A percentile compares a stretch with the other conserved stretches of the same genome.
These are phyloP conservation scores for Hibiscus syriacus DNA, from an alignment of 345 rosid genomes.

Conservation along the genomic window DNA sequence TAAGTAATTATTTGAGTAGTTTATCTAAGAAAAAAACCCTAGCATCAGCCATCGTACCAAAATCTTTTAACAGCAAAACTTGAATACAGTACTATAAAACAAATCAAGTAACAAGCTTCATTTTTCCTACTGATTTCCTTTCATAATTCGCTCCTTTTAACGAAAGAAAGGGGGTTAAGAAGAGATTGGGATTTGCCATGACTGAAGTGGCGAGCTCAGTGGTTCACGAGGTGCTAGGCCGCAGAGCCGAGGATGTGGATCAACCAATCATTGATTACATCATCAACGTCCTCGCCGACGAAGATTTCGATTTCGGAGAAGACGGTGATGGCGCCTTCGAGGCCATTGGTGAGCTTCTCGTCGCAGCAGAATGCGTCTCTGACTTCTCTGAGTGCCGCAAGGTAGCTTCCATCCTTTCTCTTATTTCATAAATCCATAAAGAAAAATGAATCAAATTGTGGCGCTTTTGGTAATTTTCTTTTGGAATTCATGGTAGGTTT, in stretches of 20 bases:
- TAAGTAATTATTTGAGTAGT: too few species aligned
- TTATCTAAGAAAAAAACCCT: not conserved
- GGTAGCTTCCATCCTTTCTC: slow-evolving; percentile 28
- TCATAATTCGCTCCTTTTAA: not conserved
- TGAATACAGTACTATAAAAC: not conserved
- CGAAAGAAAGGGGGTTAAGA: not conserved
- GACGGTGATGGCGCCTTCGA: slow-evolving; percentile 89
- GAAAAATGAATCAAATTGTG: not conserved
- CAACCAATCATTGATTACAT: slow-evolving; percentile 85
- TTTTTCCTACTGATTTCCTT: not conserved
- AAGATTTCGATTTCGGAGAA: slow-evolving; percentile 91
- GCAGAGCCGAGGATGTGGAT: slow-evolving; percentile 62
- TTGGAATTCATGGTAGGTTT: slow-evolving; percentile 43
- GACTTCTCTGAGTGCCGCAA: slow-evolving; percentile 69
- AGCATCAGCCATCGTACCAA: not conserved
- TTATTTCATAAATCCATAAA: not conserved
- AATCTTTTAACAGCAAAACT: not conserved
- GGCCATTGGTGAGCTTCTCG: slow-evolving; percentile 88
- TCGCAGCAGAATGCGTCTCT: slow-evolving; percentile 77
- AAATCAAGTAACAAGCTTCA: not conserved
- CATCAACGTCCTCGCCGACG: slow-evolving; percentile 94
- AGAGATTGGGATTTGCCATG: slow-evolving; percentile 31
- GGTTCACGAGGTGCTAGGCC: slow-evolving; percentile 83
- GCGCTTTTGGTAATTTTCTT: not conserved
- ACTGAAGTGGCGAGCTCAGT: slow-evolving; percentile 84